Conservation (phyloP, 169 alveolate species). For the Plasmodium inui region DNA sequence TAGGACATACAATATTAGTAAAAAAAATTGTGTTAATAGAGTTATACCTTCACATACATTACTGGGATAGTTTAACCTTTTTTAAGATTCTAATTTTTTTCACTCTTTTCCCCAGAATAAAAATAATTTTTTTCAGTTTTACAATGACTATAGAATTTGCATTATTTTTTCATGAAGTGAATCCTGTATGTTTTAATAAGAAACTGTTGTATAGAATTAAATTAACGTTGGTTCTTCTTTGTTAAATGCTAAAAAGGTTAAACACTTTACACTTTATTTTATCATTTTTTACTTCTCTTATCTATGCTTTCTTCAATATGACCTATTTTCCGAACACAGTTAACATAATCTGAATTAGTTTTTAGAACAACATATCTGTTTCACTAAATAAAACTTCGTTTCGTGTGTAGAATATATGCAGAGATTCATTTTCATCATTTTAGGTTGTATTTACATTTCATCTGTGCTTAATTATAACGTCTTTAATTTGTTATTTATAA, state of each 20-base stretch:
- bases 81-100: not conserved
- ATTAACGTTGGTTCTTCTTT: not conserved
- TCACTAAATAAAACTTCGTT: not conserved
- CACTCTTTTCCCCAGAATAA: not conserved
- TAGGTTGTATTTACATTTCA: not conserved
- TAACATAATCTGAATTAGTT: not conserved
- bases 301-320: not conserved
- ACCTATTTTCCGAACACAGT: not conserved
- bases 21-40: not conserved
- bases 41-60: not conserved
- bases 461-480: not conserved
- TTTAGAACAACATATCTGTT: not conserved
- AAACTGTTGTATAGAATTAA: not conserved
- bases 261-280: not conserved
- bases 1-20: not conserved
- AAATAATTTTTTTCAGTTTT: not conserved
- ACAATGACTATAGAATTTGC: not conserved
- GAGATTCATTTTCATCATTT: not conserved
- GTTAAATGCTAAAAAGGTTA: not conserved
- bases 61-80: not conserved
- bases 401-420: not conserved
- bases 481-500: not conserved
- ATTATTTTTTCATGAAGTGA: not conserved
- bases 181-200: not conserved
- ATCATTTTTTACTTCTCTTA: not conserved